These are phyloP conservation scores for Saccharomycopsis microspora DNA, from an alignment of 805 yeast genomes.

Conservation along the genomic window DNA sequence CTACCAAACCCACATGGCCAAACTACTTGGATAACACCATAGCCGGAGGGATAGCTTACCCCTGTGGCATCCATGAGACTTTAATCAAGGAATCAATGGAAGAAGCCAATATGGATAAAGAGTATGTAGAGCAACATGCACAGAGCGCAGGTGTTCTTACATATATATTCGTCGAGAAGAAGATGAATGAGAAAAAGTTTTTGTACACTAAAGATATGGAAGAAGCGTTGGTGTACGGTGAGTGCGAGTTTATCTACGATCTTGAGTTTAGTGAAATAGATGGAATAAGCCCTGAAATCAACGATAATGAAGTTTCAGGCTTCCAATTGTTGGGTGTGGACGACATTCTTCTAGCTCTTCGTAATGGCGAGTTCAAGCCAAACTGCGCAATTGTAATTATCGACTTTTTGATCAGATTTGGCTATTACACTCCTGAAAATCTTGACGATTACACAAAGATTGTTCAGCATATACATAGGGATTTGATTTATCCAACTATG, in stretches of 20 bases:
- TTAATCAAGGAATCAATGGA: slow-evolving; percentile 78
- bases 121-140: slow-evolving; percentile 35
- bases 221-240: slow-evolving; percentile 73
- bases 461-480: slow-evolving; percentile 39
- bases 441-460: slow-evolving; percentile 63
- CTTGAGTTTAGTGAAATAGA: slow-evolving; percentile 32
- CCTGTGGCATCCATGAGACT: slow-evolving; percentile 65
- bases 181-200: background rate
- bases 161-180: slow-evolving; percentile 27
- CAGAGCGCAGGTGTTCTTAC: slow-evolving; percentile 54
- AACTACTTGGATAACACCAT: slow-evolving; percentile 86
- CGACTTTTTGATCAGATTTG: slow-evolving; percentile 84
- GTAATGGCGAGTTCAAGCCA: slow-evolving; percentile 66
- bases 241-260: slow-evolving; percentile 75
- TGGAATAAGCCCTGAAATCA: slow-evolving; percentile 38
- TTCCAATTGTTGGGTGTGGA: slow-evolving; percentile 53
- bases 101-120: slow-evolving; percentile 69
- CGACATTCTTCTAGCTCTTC: slow-evolving; percentile 41
- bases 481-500: too few relatives aligned
- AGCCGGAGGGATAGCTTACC: slow-evolving; percentile 90
- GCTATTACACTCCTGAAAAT: slow-evolving; percentile 49
- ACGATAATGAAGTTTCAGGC: slow-evolving; percentile 67
- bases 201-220: slow-evolving; percentile 8
- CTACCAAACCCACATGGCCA: slow-evolving; percentile 78
- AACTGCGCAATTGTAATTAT: slow-evolving; percentile 73